Evolutionary conservation across 441 rosid species (phyloP), one percentile per base, ranked within the genome.

Genomic region (Gossypium trilobum): DNA sequence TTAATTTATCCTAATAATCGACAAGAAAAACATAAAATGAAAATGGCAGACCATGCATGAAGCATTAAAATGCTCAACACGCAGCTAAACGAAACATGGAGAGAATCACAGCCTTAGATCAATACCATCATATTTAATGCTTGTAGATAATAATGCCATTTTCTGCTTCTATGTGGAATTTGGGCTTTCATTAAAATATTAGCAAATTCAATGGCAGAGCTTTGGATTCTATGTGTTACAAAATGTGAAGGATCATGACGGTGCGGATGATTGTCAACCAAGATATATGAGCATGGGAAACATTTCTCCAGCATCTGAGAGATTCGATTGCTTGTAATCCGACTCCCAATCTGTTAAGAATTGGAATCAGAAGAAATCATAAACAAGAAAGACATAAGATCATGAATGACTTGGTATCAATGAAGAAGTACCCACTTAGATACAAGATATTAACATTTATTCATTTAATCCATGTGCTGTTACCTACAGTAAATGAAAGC

Each of bases 161-260:
- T 68, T 72, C 82, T 78, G 74, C 82, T 86, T 74, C 70, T 82
- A 70, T 58, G 76, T 42, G 80, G 78, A 84, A 85, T 74, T 59
- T 55, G 83, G 77, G 78, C 77, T 79, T 85, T 77, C 20, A 88
- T 85, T 78, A 92, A 76, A 72, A 75, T 74, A 79, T 84, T 86
- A 70, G 80, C 88, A 82, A 95, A 91, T 66, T 86, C 86, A 76
- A 82, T 71, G 71, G 90, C 66, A 65, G 87, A 86, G 82, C 97
- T 83, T 61, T 95, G 93, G 73, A 95, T 85, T 83, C 96, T 92
- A 81, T 95, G 96, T 50, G 99, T 88, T 55, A 95, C 95, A 77
- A 87, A 76, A 82, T 95, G 99, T 64, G 91, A 95, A 67, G 97
- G 97, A 84, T 95, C 99, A 72, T 95, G 96, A 74, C 99, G 92